Conservation (phyloP, 176 grass and related monocot genomes). For the Thalia dealbata region DNA sequence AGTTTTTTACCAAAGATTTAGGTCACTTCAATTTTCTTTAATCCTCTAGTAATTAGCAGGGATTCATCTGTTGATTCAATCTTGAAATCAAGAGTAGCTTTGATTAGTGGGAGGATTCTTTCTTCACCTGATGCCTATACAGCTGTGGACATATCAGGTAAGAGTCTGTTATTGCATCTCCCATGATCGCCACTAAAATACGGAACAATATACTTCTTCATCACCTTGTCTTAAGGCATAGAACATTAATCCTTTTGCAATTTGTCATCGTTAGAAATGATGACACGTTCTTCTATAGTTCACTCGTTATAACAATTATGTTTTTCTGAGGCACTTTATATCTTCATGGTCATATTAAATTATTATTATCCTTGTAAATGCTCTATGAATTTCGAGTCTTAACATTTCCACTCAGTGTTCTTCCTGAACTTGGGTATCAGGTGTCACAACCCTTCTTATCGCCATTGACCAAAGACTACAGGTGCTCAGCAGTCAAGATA, state of each 20-base stretch:
- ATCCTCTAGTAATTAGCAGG: constrained; percentile 27
- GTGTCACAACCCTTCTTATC: constrained; percentile 44
- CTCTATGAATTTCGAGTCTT: not conserved
- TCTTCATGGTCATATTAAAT: no score
- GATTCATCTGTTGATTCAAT: constrained; percentile 59
- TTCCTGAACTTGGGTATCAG: constrained; percentile 19
- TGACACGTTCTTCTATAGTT: not conserved
- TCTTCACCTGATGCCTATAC: constrained; percentile 51
- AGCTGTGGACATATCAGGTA: constrained; percentile 51
- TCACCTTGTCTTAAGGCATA: not conserved
- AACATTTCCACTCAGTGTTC: not conserved
- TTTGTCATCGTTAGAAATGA: not conserved
- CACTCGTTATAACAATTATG: not conserved
- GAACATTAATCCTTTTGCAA: not conserved
- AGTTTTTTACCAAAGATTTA: constrained; percentile 2
- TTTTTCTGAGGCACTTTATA: not conserved
- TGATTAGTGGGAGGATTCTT: constrained; percentile 83
- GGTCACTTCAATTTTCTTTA: not conserved
- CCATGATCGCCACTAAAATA: not conserved
- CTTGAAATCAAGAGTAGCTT: constrained; percentile 66
- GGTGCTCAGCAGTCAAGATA: constrained; percentile 38
- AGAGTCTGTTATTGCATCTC: constrained; percentile 14
- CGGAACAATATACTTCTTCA: not conserved
- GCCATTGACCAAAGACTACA: constrained; percentile 57
- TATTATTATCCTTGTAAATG: not conserved